phyloP scores from a whole-genome alignment of 441 rosid genomes.

The Eutrema salsugineum region DNA sequence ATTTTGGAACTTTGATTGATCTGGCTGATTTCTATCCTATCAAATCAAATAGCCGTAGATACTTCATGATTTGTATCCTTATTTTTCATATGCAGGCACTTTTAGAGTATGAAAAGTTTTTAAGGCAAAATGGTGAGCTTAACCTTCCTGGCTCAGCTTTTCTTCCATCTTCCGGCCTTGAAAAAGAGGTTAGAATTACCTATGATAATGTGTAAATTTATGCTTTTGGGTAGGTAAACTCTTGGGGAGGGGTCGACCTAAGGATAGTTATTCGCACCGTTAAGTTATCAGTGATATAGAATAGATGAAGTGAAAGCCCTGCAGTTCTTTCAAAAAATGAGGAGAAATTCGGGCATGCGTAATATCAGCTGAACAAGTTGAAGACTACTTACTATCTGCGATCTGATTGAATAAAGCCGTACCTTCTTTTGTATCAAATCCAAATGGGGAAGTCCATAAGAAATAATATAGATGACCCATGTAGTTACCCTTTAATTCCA shows the following conservation, averaged over 20 bases:
- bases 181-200: constrained; percentile 57
- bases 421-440: background rate
- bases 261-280: background rate
- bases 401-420: background rate
- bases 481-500: no score
- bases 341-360: background rate
- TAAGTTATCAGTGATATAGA: background rate
- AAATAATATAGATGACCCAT: background rate
- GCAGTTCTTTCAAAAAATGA: background rate
- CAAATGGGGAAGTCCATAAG: background rate
- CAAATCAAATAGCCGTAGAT: background rate
- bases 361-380: background rate
- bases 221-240: background rate
- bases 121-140: constrained; percentile 66
- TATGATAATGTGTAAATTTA: background rate
- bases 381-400: background rate
- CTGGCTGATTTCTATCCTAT: background rate
- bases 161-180: constrained; percentile 51
- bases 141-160: constrained; percentile 60
- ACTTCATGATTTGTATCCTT: constrained; percentile 9
- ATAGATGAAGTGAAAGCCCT: background rate
- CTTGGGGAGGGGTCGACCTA: background rate
- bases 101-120: constrained; percentile 79
- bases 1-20: background rate
- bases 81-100: constrained; percentile 55